Evolutionary conservation across 2,329 filamentous ascomycete species (phyloP), one percentile per base, ranked within the genome.

Genomic region (Alternaria gansuensis): DNA sequence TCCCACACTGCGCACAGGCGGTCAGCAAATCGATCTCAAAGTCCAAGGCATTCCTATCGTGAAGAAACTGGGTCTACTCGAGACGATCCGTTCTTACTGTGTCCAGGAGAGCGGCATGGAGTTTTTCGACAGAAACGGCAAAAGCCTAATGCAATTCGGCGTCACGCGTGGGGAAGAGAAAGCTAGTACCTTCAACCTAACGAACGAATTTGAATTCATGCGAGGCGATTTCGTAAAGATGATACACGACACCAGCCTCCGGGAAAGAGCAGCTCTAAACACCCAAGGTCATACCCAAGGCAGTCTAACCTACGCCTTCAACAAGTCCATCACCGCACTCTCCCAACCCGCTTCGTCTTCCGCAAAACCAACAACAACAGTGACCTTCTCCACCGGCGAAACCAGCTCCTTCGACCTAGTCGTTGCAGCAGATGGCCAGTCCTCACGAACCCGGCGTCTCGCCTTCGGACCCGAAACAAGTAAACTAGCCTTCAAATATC

Each of bases 21-120:
- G 82, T 3, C 79, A 81, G 50, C 77, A 80, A 40, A 68, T 83
- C 54, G 82, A 83, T 63, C 72, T 83, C n/a, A 79, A 80, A 56
- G 77, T 69, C 13, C 65, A 75, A 11, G 79, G 78, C 4, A 68
- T 81, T 36, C 69, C 76, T n/a, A 70, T 82, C 31, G 74, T 82
- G 51, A 65, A 68, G 26, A 72, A 70, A 21, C 75, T 82, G 65
- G 79, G 79, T 2, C 67, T 82, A 13, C 68, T 79, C 31, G 64
- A 70, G 0, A 64, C 63, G 1, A 65, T 83, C 28, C 72, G 75
- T 2, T 56, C 62, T 1, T 63, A 65, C 7, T 69, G 68, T 10
- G 78, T 78, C 2, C 62, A 72, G 1, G 81, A 83, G 62, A 65
- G 68, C 29, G 81, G 81, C 23, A 67, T 77, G 40, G 66, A 73